Evolutionary conservation across 768 basidiomycete species (phyloP).

Genomic region (Termitomyces titanicus): DNA sequence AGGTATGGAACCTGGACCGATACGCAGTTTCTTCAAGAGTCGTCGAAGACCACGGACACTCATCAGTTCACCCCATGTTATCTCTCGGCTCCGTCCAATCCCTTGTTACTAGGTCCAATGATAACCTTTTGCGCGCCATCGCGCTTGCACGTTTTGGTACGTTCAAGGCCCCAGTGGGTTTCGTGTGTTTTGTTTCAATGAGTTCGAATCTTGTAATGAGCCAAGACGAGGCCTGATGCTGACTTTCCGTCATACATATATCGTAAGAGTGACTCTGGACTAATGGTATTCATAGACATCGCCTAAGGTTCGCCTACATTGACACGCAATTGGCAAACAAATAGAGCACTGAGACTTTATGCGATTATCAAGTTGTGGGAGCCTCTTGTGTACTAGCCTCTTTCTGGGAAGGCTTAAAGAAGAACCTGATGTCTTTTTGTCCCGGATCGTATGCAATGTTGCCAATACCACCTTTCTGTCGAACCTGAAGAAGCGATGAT

Average conservation of each 20-base stretch:
- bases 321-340: background rate
- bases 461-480: conserved; percentile 78
- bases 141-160: too few relatives aligned
- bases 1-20: background rate
- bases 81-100: background rate
- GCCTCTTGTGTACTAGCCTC: background rate
- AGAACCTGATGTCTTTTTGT: conserved; percentile 72
- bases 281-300: background rate
- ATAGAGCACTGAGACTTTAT: background rate
- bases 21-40: background rate
- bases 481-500: conserved; percentile 26
- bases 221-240: background rate
- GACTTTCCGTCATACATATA: background rate
- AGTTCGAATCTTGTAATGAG: background rate
- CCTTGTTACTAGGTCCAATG: background rate
- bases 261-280: background rate
- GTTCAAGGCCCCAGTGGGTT: background rate
- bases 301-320: background rate
- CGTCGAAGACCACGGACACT: background rate
- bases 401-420: conserved; percentile 38
- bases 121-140: background rate
- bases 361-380: background rate
- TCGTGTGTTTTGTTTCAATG: background rate
- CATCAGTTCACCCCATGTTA: background rate
- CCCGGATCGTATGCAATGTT: conserved; percentile 67